These are phyloP conservation scores for Penicillium vulpinum DNA, from an alignment of 2,329 filamentous ascomycete genomes.

Conservation along the genomic window DNA sequence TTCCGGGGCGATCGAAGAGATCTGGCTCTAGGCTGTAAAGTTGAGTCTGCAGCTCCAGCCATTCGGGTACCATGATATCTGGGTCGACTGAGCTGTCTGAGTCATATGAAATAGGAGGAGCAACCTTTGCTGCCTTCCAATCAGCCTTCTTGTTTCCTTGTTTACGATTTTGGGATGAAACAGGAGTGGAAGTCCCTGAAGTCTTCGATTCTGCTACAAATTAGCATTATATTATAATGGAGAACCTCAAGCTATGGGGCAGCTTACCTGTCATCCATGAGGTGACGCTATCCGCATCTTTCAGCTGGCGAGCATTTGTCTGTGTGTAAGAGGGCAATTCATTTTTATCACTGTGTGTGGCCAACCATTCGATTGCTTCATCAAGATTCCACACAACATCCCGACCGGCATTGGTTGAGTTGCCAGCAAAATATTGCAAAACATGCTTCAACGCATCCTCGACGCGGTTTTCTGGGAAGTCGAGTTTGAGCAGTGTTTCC, in stretches of 20 bases:
- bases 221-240: slow-evolving; percentile 27
- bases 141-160: slow-evolving; percentile 28
- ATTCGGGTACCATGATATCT: slow-evolving; percentile 72
- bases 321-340: slow-evolving; percentile 73
- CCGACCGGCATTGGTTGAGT: slow-evolving; percentile 54
- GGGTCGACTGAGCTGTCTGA: slow-evolving; percentile 70
- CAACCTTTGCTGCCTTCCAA: slow-evolving; percentile 27
- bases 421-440: slow-evolving; percentile 65
- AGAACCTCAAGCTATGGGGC: slow-evolving; percentile 9
- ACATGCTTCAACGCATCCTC: slow-evolving; percentile 65
- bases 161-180: slow-evolving; percentile 24
- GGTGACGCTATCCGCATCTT: slow-evolving; percentile 32
- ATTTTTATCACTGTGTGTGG: slow-evolving; percentile 68
- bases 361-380: slow-evolving; percentile 86
- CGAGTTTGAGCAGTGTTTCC: slow-evolving; percentile 66
- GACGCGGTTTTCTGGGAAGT: slow-evolving; percentile 66
- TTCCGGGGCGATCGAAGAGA: slow-evolving; percentile 45
- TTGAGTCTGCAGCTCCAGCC: slow-evolving; percentile 70
- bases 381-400: slow-evolving; percentile 81
- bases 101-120: slow-evolving; percentile 33
- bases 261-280: slow-evolving; percentile 42
- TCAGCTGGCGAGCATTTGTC: slow-evolving; percentile 28
- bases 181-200: slow-evolving; percentile 29
- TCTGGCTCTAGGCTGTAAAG: slow-evolving; percentile 64
- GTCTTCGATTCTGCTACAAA: slow-evolving; percentile 31